These are phyloP conservation scores for Colletotrichum godetiae DNA, from an alignment of 2,329 filamentous ascomycete genomes.

Conservation along the genomic window DNA sequence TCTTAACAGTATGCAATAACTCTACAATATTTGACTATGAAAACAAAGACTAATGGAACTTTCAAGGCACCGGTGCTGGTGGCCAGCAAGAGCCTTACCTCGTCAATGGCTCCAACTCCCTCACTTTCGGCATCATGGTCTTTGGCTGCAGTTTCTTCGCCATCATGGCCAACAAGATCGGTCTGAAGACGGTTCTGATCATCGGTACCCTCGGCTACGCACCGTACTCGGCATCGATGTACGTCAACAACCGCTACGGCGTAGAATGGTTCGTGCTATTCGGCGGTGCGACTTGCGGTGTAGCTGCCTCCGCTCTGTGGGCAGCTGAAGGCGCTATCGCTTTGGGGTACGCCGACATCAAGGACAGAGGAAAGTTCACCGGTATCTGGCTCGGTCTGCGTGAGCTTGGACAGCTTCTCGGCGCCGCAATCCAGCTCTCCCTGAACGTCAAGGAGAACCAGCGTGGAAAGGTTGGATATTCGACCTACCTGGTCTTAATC, in stretches of 20 bases:
- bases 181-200: conserved; percentile 49
- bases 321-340: conserved; percentile 48
- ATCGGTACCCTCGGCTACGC: conserved; percentile 57
- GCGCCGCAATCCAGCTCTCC: conserved; percentile 61
- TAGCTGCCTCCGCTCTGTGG: conserved; percentile 51
- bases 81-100: conserved; percentile 73
- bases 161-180: conserved; percentile 51
- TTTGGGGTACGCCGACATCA: conserved; percentile 46
- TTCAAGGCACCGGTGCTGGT: conserved; percentile 65
- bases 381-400: conserved; percentile 65
- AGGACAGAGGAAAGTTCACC: conserved; percentile 57
- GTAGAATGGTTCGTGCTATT: conserved; percentile 57
- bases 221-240: conserved; percentile 55
- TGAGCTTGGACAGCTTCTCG: conserved; percentile 64
- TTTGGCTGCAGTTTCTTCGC: conserved; percentile 54
- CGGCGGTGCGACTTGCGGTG: conserved; percentile 53
- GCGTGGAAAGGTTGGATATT: conserved; percentile 58
- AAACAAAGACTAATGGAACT: not conserved
- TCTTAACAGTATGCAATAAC: conserved; percentile 48
- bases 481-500: conserved; percentile 54
- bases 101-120: conserved; percentile 76
- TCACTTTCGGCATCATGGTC: conserved; percentile 71
- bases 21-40: too few relatives aligned
- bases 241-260: conserved; percentile 56
- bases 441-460: conserved; percentile 56